Conservation (phyloP, 371 early-diverging fungal species). For the Saksenaea vasiformis region DNA sequence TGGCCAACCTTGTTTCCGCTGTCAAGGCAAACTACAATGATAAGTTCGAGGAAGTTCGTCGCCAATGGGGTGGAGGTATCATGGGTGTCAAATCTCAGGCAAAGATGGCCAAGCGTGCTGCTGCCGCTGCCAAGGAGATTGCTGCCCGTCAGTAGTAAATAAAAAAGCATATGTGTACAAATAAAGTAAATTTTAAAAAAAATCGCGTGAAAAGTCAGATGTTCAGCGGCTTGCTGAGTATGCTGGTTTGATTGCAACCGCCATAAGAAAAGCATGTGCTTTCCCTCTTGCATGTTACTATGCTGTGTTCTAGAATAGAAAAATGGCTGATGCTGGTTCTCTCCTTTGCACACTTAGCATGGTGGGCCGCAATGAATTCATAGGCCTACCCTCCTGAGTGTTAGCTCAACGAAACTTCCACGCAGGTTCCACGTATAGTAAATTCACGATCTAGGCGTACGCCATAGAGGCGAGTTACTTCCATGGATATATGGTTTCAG, state of each 20-base stretch:
- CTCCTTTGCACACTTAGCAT: no score
- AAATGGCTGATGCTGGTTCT: no score
- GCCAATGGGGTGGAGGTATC: conserved; percentile 96
- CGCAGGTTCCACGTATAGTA: no score
- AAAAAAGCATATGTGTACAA: conserved; percentile 6
- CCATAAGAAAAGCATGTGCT: conserved; percentile 3
- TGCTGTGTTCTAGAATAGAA: neutral
- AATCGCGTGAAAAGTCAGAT: neutral
- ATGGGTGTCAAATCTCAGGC: conserved; percentile 93
- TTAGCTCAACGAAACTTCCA: no score
- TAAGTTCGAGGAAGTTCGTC: conserved; percentile 90
- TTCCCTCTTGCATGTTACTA: neutral
- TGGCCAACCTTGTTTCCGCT: conserved; percentile 87
- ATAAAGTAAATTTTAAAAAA: neutral
- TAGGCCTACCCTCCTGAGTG: no score
- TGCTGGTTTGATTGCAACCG: neutral
- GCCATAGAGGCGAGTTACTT: no score
- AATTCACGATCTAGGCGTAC: no score
- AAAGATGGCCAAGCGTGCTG: conserved; percentile 78
- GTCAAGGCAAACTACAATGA: conserved; percentile 93
- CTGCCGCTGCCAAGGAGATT: conserved; percentile 68
- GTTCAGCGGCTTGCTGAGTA: neutral
- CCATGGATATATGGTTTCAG: no score
- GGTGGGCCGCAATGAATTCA: no score
- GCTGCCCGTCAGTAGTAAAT: conserved; percentile 51